A percentile compares a stretch with the other conserved stretches of the same genome.
Evolutionary conservation across 225 moss, liverwort and hornwort species (phyloP).

Genomic region (Marchantia polymorpha): DNA sequence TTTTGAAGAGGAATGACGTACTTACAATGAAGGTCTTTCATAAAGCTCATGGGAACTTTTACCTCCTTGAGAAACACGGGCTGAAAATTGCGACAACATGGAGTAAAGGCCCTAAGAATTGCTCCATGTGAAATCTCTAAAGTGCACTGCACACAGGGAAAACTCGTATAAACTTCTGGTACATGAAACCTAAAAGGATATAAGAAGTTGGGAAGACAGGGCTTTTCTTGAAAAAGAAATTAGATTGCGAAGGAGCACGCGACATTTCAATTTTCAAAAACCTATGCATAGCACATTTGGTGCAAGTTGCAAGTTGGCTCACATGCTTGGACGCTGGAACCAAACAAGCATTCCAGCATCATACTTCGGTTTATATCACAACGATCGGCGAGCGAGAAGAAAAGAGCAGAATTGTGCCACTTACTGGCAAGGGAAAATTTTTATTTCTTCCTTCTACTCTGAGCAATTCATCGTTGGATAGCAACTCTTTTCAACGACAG

Average conservation of each 20-base stretch:
- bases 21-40: too few relatives aligned
- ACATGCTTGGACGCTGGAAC: neutral
- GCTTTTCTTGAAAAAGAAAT: too few relatives aligned
- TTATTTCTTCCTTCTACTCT: neutral
- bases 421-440: neutral
- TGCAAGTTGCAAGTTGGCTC: conserved; percentile 2
- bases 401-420: neutral
- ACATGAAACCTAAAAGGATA: too few relatives aligned
- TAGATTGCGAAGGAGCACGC: too few relatives aligned
- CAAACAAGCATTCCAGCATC: neutral
- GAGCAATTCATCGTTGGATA: neutral
- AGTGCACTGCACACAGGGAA: neutral
- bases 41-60: too few relatives aligned
- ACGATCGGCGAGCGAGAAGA: neutral
- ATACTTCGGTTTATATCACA: neutral
- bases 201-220: too few relatives aligned
- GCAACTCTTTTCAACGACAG: neutral
- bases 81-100: neutral
- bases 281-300: neutral
- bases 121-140: neutral
- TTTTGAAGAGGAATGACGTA: too few relatives aligned
- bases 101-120: neutral
- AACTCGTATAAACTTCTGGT: neutral
- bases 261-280: neutral
- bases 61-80: conserved; percentile 13